phyloP scores from a whole-genome alignment of 2,329 filamentous ascomycete species.

The Pezicula rhizophila region DNA sequence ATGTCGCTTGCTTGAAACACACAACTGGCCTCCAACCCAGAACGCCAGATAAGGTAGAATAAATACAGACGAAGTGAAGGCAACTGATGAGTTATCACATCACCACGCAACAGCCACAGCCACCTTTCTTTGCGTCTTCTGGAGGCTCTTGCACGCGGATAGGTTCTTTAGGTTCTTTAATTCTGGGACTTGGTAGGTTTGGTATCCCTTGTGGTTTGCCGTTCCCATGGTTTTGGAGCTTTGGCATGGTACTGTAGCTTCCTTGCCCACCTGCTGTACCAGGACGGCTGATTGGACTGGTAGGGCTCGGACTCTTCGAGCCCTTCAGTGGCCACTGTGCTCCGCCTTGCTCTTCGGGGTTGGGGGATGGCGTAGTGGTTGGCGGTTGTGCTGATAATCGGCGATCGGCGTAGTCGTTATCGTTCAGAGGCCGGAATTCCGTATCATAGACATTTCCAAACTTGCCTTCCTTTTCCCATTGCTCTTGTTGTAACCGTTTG shows the following conservation, averaged over 20 bases:
- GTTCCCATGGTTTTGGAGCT: conserved; percentile 35
- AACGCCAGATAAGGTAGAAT: conserved; percentile 1
- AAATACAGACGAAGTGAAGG: neutral
- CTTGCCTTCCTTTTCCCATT: conserved; percentile 89
- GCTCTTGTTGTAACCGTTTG: conserved; percentile 83
- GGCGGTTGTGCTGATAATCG: conserved; percentile 14
- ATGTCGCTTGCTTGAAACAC: neutral
- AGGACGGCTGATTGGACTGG: conserved; percentile 32
- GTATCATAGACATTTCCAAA: conserved; percentile 81
- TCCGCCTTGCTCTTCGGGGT: conserved; percentile 26
- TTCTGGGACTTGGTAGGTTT: conserved; percentile 16
- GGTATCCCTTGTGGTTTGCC: conserved; percentile 32
- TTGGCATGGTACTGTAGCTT: conserved; percentile 57
- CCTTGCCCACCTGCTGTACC: conserved; percentile 31
- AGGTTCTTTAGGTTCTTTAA: conserved; percentile 29
- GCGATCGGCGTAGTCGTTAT: conserved; percentile 43
- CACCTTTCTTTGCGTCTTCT: conserved; percentile 40
- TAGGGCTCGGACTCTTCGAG: conserved; percentile 42
- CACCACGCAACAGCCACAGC: conserved; percentile 44
- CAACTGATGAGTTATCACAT: conserved; percentile 34
- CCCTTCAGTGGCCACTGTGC: conserved; percentile 54
- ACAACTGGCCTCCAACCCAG: neutral
- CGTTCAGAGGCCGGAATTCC: conserved; percentile 77
- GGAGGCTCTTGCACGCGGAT: conserved; percentile 47
- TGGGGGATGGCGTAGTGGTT: conserved; percentile 6